Conservation (phyloP, 345 rosid genomes). For the Syzygium jambos region DNA sequence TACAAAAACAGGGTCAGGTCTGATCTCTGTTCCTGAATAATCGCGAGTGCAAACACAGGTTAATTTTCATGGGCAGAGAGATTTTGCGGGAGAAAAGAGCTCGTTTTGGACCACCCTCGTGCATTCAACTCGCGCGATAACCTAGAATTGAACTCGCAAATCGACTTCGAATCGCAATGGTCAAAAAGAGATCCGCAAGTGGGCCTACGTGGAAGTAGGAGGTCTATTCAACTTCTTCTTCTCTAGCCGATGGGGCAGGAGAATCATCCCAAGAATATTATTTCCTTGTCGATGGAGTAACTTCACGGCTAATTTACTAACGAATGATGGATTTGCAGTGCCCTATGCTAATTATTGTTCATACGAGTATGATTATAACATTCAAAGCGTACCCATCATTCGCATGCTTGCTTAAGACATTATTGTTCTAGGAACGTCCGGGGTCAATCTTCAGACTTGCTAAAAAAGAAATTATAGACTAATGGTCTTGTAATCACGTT, state of each 20-base stretch:
- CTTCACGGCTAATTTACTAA: background rate
- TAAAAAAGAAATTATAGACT: background rate
- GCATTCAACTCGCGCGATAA: too few species aligned
- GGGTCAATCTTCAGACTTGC: background rate
- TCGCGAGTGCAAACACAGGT: background rate
- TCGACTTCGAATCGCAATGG: background rate
- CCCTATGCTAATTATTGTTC: background rate
- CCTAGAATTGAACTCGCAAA: background rate
- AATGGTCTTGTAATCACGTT: background rate
- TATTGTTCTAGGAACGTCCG: background rate
- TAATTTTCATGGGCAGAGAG: background rate
- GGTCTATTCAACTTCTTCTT: background rate
- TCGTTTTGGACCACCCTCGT: background rate
- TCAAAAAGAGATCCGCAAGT: background rate
- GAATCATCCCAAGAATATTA: background rate
- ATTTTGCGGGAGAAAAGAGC: background rate
- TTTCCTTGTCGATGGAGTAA: background rate
- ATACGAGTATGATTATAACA: background rate
- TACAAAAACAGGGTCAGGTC: background rate
- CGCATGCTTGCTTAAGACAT: background rate
- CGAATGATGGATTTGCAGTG: background rate
- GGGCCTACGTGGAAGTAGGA: background rate
- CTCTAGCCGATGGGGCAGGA: background rate
- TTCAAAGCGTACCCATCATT: background rate
- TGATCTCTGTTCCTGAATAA: background rate